These are phyloP conservation scores for Solanum clarkiae DNA, from an alignment of 257 asterid genomes.

Conservation along the genomic window DNA sequence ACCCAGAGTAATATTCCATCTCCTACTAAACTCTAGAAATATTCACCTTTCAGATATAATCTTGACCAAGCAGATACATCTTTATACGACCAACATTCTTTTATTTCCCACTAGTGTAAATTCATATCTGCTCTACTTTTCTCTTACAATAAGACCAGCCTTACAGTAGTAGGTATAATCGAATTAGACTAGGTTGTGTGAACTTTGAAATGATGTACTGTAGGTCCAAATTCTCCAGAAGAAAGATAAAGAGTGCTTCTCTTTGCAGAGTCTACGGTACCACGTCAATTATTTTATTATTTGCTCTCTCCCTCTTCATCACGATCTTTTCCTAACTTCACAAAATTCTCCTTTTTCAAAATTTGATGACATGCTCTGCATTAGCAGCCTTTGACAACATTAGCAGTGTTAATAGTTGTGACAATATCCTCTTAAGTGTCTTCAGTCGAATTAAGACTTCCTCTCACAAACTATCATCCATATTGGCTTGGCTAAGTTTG, in stretches of 20 bases:
- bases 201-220: neutral
- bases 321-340: neutral
- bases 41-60: neutral
- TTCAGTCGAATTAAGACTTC: neutral
- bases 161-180: neutral
- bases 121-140: neutral
- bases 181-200: neutral
- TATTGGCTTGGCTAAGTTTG: neutral
- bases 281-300: neutral
- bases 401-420: neutral
- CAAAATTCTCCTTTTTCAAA: neutral
- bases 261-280: neutral
- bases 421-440: neutral
- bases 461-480: neutral
- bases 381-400: neutral
- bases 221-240: neutral
- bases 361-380: neutral
- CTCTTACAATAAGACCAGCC: neutral
- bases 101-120: neutral
- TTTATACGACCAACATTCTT: neutral
- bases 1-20: neutral
- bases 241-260: neutral
- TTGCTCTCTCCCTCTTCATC: neutral
- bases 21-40: neutral
- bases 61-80: neutral